Conservation (phyloP, 352 stramenopile species). For the Phytophthora syringae region DNA sequence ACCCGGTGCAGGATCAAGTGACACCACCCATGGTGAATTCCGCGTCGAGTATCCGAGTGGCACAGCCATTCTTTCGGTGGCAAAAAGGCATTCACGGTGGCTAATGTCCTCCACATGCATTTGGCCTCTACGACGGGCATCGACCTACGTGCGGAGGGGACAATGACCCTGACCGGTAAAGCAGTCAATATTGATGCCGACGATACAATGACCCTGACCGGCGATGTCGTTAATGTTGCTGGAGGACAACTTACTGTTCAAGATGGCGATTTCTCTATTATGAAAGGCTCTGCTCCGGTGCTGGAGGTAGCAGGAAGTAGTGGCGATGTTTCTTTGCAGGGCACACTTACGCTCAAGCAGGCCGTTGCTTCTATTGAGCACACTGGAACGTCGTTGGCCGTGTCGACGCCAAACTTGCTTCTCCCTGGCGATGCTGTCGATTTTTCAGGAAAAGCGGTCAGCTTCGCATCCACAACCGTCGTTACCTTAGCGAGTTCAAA, state of each 20-base stretch:
- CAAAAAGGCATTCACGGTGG: slow-evolving; percentile 40
- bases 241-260: slow-evolving; percentile 42
- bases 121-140: slow-evolving; percentile 40
- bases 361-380: slow-evolving; percentile 35
- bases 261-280: slow-evolving; percentile 35
- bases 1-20: slow-evolving; percentile 38
- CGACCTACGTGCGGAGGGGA: slow-evolving; percentile 34
- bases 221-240: slow-evolving; percentile 24
- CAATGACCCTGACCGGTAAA: slow-evolving; percentile 53
- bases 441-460: slow-evolving; percentile 4
- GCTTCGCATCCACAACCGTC: not conserved
- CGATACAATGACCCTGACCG: too few species aligned
- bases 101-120: slow-evolving; percentile 41
- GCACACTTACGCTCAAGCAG: slow-evolving; percentile 31
- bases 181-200: too few species aligned
- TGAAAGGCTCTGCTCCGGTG: slow-evolving; percentile 3
- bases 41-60: slow-evolving; percentile 46
- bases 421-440: slow-evolving; percentile 15
- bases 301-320: slow-evolving; percentile 26
- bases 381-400: slow-evolving; percentile 36
- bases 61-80: slow-evolving; percentile 36
- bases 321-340: slow-evolving; percentile 36
- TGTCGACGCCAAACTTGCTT: slow-evolving; percentile 28
- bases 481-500: not conserved
- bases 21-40: slow-evolving; percentile 40